A percentile compares a stretch with the other conserved stretches of the same genome.
Evolutionary conservation across 1,139 yeast species (phyloP).

Genomic region (Entelexis paramagnoliae): DNA sequence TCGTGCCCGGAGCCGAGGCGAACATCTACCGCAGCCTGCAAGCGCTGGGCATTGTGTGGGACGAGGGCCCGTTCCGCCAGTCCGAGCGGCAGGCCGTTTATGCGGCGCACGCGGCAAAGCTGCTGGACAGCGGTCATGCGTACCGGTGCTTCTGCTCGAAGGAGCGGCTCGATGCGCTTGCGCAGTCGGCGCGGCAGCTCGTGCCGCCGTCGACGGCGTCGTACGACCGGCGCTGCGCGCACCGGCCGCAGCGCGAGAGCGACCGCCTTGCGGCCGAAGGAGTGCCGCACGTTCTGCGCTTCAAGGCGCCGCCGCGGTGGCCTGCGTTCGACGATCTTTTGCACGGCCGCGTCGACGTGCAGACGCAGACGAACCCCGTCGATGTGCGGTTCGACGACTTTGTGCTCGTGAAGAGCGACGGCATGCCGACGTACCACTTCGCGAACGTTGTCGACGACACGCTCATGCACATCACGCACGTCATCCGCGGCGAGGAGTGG

Average conservation of each 20-base stretch:
- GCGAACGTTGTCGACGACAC: conserved; percentile 96
- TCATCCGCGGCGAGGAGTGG: conserved; percentile 97
- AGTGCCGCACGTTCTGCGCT: conserved; percentile 30
- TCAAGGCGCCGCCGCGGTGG: conserved; percentile 58
- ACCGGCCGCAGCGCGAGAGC: conserved; percentile 38
- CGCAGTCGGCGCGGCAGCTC: conserved; percentile 61
- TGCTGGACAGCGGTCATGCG: conserved; percentile 59
- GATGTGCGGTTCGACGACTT: conserved; percentile 85
- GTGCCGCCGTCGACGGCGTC: conserved; percentile 88
- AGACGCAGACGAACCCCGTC: conserved; percentile 58
- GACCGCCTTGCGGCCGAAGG: conserved; percentile 30
- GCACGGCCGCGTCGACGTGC: conserved; percentile 66
- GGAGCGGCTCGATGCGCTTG: conserved; percentile 56
- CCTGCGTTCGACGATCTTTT: conserved; percentile 59
- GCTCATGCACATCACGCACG: conserved; percentile 84
- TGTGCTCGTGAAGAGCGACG: conserved; percentile 79
- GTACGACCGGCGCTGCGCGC: conserved; percentile 71
- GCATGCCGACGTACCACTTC: conserved; percentile 89
- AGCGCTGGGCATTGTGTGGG: conserved; percentile 69
- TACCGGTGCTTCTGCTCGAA: conserved; percentile 80
- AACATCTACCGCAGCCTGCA: conserved; percentile 62
- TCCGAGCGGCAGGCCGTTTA: conserved; percentile 67
- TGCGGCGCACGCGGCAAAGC: conserved; percentile 42
- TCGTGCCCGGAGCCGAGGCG: conserved; percentile 71
- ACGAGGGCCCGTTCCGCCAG: conserved; percentile 78